These are phyloP conservation scores for Marasmius sp. DNA, from an alignment of 1,284 basidiomycete species.

Conservation along the genomic window DNA sequence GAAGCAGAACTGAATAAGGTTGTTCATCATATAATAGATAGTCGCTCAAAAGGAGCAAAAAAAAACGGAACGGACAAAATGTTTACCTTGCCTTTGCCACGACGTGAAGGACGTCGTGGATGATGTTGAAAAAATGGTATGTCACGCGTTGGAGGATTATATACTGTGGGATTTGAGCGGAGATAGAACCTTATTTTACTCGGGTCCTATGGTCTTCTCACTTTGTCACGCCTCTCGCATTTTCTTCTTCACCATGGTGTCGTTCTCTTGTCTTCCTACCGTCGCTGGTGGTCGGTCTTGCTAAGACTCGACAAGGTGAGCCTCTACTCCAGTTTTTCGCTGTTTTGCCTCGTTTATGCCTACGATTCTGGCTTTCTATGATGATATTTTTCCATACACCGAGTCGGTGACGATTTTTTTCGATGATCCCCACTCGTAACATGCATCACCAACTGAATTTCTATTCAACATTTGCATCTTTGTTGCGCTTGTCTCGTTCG, in stretches of 20 bases:
- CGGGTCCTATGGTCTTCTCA: neutral
- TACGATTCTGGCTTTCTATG: slow-evolving; percentile 23
- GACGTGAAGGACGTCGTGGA: neutral
- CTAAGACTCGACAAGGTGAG: neutral
- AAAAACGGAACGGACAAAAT: neutral
- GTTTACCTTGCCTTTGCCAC: neutral
- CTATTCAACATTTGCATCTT: slow-evolving; percentile 2
- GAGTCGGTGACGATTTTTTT: slow-evolving; percentile 61
- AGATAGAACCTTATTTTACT: neutral
- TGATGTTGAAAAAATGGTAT: neutral
- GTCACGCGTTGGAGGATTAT: neutral
- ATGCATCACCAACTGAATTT: slow-evolving; percentile 80
- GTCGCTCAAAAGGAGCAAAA: too few species aligned
- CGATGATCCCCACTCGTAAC: slow-evolving; percentile 73
- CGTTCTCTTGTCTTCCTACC: too few species aligned
- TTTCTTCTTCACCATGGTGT: neutral
- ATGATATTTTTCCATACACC: slow-evolving; percentile 68
- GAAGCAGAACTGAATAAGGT: slow-evolving; percentile 77
- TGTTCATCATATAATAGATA: slow-evolving; percentile 47
- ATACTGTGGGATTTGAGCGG: neutral
- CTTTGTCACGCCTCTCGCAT: neutral
- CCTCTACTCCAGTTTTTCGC: neutral
- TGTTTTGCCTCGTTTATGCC: neutral
- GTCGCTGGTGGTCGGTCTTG: neutral
- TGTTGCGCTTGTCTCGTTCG: slow-evolving; percentile 12